phyloP scores from a whole-genome alignment of 2,329 filamentous ascomycete species.

The Macrophomina pseudophaseolina region DNA sequence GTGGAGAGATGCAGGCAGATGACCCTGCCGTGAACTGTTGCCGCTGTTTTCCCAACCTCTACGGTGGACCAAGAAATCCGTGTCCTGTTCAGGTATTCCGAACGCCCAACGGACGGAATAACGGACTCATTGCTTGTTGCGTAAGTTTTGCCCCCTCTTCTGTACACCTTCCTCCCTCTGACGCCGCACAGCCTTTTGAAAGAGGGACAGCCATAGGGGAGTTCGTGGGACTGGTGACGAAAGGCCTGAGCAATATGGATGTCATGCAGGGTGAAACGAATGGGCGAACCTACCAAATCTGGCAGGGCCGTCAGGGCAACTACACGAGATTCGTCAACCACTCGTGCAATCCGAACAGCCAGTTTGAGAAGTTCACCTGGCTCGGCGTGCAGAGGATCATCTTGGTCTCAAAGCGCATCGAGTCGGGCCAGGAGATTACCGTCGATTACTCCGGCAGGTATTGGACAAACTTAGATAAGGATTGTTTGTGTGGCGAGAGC shows the following conservation, averaged over 20 bases:
- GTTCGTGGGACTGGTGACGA: constrained; percentile 61
- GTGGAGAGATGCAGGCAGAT: constrained; percentile 57
- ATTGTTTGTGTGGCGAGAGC: constrained; percentile 59
- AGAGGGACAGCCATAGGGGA: constrained; percentile 60
- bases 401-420: constrained; percentile 61
- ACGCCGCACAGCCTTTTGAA: constrained; percentile 49
- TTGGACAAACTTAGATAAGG: constrained; percentile 62
- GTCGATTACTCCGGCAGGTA: constrained; percentile 65
- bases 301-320: constrained; percentile 61
- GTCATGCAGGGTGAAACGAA: constrained; percentile 59
- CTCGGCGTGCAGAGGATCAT: constrained; percentile 60
- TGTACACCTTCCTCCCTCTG: background rate
- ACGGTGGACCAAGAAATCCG: constrained; percentile 49
- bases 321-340: constrained; percentile 66
- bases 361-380: constrained; percentile 64
- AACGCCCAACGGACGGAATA: constrained; percentile 60
- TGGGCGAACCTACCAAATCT: constrained; percentile 63
- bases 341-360: constrained; percentile 62
- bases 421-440: constrained; percentile 60
- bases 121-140: constrained; percentile 55
- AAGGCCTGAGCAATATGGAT: constrained; percentile 57
- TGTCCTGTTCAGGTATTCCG: constrained; percentile 59
- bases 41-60: constrained; percentile 60
- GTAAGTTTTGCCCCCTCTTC: constrained; percentile 12
- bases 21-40: constrained; percentile 56